These are phyloP conservation scores for Linnemannia zychae DNA, from an alignment of 192 early-diverging fungal genomes.

Conservation along the genomic window DNA sequence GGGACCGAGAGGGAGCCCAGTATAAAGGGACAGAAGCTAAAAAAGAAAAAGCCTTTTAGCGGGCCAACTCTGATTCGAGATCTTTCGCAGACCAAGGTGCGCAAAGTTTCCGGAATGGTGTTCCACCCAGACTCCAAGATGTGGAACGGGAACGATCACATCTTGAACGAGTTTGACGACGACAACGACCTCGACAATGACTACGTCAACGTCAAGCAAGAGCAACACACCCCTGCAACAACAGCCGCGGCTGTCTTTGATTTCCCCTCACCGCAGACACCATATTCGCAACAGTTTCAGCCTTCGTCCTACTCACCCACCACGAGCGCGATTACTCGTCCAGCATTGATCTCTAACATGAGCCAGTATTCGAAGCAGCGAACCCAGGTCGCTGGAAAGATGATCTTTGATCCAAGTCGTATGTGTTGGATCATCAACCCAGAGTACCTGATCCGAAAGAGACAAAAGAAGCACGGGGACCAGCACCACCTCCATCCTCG, in stretches of 20 bases:
- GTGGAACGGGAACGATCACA: constrained; percentile 41
- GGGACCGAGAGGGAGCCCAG: neutral
- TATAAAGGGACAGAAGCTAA: neutral
- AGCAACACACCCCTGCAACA: neutral
- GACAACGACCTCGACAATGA: neutral
- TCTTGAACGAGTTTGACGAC: constrained; percentile 33
- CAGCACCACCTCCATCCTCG: constrained; percentile 1
- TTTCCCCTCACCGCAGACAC: neutral
- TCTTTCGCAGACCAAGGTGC: constrained; percentile 31
- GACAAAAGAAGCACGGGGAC: constrained; percentile 3
- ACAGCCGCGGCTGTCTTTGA: neutral
- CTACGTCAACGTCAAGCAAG: neutral
- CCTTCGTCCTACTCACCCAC: neutral
- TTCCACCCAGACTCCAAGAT: constrained; percentile 31
- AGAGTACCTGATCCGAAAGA: constrained; percentile 28
- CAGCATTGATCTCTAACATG: constrained; percentile 46
- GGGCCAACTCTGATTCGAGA: constrained; percentile 41
- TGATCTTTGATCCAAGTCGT: constrained; percentile 41
- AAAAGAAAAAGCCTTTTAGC: constrained; percentile 11
- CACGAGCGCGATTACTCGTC: constrained; percentile 14
- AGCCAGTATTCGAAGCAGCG: constrained; percentile 31
- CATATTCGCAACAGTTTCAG: neutral
- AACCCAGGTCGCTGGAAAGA: constrained; percentile 45
- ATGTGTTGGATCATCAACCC: constrained; percentile 56
- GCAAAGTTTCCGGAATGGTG: constrained; percentile 30